A percentile compares a stretch with the other conserved stretches of the same genome.
Evolutionary conservation across 768 basidiomycete species (phyloP).

Genomic region (Lactifluus volemus): DNA sequence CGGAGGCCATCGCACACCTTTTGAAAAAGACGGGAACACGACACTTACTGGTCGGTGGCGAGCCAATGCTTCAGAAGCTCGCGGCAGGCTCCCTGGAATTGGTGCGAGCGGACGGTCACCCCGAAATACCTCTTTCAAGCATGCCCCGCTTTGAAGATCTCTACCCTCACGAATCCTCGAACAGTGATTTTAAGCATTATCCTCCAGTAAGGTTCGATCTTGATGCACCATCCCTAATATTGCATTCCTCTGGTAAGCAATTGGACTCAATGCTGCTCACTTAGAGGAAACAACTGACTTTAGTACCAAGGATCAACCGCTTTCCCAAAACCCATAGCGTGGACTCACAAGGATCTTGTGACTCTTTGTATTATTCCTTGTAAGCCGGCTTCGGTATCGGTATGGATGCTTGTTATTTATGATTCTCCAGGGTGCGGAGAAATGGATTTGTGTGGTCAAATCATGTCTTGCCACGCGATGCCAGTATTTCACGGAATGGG

Average conservation of each 20-base stretch:
- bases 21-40: slow-evolving; percentile 23
- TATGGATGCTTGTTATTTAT: not conserved
- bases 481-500: slow-evolving; percentile 30
- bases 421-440: slow-evolving; percentile 18
- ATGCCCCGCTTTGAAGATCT: slow-evolving; percentile 24
- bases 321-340: slow-evolving; percentile 25
- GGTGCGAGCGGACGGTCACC: slow-evolving; percentile 1
- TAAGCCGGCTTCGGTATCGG: not conserved
- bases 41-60: slow-evolving; percentile 25
- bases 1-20: slow-evolving; percentile 30
- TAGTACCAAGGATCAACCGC: slow-evolving; percentile 22
- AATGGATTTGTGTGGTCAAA: slow-evolving; percentile 21
- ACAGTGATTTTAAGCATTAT: slow-evolving; percentile 7
- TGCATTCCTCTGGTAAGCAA: slow-evolving; percentile 25
- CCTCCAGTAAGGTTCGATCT: slow-evolving; percentile 14
- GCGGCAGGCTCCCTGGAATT: slow-evolving; percentile 10
- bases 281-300: not conserved
- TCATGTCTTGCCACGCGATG: slow-evolving; percentile 25
- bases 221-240: slow-evolving; percentile 20
- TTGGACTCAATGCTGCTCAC: not conserved
- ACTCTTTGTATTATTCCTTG: slow-evolving; percentile 15
- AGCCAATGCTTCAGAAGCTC: slow-evolving; percentile 18
- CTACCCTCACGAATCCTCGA: slow-evolving; percentile 7
- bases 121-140: not conserved
- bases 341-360: slow-evolving; percentile 16